Percentiles rank a stretch among this genome's conserved stretches.
phyloP scores from a whole-genome alignment of 352 stramenopile genomes.

The Lagenidium sp. region DNA sequence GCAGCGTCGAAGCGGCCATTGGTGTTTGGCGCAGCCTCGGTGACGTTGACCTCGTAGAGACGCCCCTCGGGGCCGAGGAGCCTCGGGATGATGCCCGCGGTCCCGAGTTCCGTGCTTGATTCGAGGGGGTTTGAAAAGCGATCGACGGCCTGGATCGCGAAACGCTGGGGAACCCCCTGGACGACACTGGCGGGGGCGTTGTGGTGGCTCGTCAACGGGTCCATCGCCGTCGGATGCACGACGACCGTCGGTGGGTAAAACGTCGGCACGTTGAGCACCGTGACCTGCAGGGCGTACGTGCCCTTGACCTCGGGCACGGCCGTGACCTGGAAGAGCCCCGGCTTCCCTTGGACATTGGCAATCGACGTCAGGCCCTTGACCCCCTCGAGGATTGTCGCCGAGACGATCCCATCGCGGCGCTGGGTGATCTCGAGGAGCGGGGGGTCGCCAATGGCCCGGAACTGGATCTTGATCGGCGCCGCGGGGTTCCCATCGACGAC shows the following conservation, averaged over 20 bases:
- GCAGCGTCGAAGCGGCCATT: conserved; percentile 78
- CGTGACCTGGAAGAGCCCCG: conserved; percentile 73
- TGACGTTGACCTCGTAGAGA: conserved; percentile 27
- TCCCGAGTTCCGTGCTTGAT: conserved; percentile 49
- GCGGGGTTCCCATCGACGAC: conserved; percentile 16
- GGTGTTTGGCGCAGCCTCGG: conserved; percentile 59
- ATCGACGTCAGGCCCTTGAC: conserved; percentile 70
- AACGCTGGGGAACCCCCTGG: conserved; percentile 62
- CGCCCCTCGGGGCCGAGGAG: conserved; percentile 29
- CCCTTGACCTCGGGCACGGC: conserved; percentile 81
- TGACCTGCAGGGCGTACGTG: conserved; percentile 46
- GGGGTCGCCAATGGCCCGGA: conserved; percentile 36
- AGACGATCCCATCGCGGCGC: conserved; percentile 37
- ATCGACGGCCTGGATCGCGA: conserved; percentile 88
- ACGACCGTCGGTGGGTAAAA: conserved; percentile 70
- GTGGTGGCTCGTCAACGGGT: conserved; percentile 57
- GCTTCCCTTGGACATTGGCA: conserved; percentile 39
- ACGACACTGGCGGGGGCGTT: conserved; percentile 71
- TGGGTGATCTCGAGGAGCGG: conserved; percentile 24
- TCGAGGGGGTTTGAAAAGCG: conserved; percentile 89
- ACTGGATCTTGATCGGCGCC: conserved; percentile 32
- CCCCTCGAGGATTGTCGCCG: conserved; percentile 32
- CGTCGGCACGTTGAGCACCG: conserved; percentile 30
- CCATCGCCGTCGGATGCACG: conserved; percentile 74
- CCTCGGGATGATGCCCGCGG: conserved; percentile 40